A percentile compares a stretch with the other conserved stretches of the same genome.
These are phyloP conservation scores for Mycena kentingensis DNA, from an alignment of 768 basidiomycete genomes.

Conservation along the genomic window DNA sequence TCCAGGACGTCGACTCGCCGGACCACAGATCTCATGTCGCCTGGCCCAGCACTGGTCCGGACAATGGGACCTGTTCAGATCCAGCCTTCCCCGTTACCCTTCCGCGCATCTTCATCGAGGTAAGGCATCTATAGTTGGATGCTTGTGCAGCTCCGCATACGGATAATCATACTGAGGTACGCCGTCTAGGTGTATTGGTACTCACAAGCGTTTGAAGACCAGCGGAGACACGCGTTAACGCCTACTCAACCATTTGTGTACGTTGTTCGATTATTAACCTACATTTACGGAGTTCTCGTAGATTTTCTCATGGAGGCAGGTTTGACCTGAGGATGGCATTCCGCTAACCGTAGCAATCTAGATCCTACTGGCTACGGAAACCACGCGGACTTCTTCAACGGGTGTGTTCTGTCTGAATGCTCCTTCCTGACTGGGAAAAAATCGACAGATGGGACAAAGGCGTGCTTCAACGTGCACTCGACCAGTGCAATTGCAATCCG, in stretches of 20 bases:
- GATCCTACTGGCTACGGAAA: slow-evolving; percentile 47
- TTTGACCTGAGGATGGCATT: neutral
- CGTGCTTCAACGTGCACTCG: slow-evolving; percentile 41
- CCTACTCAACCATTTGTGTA: slow-evolving; percentile 36
- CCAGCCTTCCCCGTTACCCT: slow-evolving; percentile 39
- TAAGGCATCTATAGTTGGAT: slow-evolving; percentile 3
- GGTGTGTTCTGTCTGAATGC: neutral
- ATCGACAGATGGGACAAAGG: slow-evolving; percentile 39
- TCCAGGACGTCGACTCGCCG: slow-evolving; percentile 38
- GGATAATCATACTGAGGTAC: neutral
- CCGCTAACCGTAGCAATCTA: slow-evolving; percentile 26
- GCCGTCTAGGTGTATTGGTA: slow-evolving; percentile 30
- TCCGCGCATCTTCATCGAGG: slow-evolving; percentile 48
- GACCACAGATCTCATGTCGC: slow-evolving; percentile 44
- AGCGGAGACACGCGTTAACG: slow-evolving; percentile 28
- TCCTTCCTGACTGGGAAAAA: neutral
- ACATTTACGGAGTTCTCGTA: neutral
- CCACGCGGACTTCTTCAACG: slow-evolving; percentile 39
- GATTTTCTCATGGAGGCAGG: slow-evolving; percentile 30
- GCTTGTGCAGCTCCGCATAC: neutral
- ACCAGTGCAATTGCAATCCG: slow-evolving; percentile 31
- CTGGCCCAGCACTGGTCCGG: slow-evolving; percentile 42
- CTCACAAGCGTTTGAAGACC: slow-evolving; percentile 27
- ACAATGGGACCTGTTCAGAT: slow-evolving; percentile 41
- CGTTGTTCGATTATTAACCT: neutral